phyloP scores from a whole-genome alignment of 73 alveolate species.

The Paramecium bursaria region DNA sequence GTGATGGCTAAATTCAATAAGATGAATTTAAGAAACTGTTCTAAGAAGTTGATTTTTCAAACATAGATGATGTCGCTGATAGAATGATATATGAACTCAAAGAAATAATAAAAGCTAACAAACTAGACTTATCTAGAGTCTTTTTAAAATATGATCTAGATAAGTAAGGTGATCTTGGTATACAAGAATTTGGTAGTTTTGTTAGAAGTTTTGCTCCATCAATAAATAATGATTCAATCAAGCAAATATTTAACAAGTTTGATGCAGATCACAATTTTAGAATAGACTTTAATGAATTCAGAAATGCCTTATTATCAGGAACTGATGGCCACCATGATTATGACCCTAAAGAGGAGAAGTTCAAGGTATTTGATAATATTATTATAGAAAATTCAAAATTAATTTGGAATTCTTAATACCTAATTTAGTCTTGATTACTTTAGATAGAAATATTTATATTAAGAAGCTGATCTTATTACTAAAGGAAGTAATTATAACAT shows the following conservation, averaged over 20 bases:
- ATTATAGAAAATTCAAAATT: too few species aligned
- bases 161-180: conserved; percentile 12
- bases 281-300: conserved; percentile 13
- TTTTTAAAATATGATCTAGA: conserved; percentile 24
- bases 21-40: conserved; percentile 27
- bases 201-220: conserved; percentile 5
- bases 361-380: too few species aligned
- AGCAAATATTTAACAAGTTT: conserved; percentile 18
- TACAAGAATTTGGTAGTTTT: conserved; percentile 6
- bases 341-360: too few species aligned
- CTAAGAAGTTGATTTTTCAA: conserved; percentile 18
- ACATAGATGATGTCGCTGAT: conserved; percentile 41
- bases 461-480: conserved; percentile 49
- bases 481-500: conserved; percentile 55
- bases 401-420: too few species aligned
- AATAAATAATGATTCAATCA: not conserved
- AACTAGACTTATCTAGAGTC: not conserved
- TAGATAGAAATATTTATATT: conserved; percentile 32
- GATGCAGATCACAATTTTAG: not conserved
- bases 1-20: too few species aligned
- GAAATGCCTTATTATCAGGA: too few species aligned
- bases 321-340: too few species aligned
- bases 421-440: too few species aligned
- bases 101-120: conserved; percentile 43
- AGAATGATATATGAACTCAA: conserved; percentile 26